A percentile compares a stretch with the other conserved stretches of the same genome.
These are phyloP conservation scores for Croton laevigatus DNA, from an alignment of 441 rosid genomes.

Conservation along the genomic window DNA sequence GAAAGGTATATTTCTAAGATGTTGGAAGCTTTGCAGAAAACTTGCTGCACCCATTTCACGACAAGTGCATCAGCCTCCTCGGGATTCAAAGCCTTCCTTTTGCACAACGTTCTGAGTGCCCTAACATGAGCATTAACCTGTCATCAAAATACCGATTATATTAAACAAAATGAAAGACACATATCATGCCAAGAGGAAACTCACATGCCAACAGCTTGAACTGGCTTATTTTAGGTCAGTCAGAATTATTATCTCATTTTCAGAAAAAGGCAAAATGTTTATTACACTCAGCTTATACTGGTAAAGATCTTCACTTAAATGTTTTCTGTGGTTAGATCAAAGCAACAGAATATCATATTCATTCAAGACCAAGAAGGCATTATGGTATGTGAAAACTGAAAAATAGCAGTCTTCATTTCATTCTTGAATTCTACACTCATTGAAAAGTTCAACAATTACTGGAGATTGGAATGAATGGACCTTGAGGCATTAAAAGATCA, in stretches of 20 bases:
- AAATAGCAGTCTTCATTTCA: not conserved
- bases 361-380: too few relatives aligned
- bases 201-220: not conserved
- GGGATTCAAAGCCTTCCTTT: slow-evolving; percentile 58
- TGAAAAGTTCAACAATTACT: not conserved
- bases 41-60: slow-evolving; percentile 61
- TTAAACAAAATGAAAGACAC: slow-evolving; percentile 11
- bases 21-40: slow-evolving; percentile 59
- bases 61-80: slow-evolving; percentile 68
- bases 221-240: not conserved
- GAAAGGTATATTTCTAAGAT: slow-evolving; percentile 66
- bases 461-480: not conserved
- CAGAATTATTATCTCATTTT: not conserved
- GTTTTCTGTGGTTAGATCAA: not conserved
- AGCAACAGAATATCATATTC: not conserved
- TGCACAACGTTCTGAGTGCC: slow-evolving; percentile 85
- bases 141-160: slow-evolving; percentile 24
- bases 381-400: not conserved
- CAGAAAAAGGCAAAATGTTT: not conserved
- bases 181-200: not conserved
- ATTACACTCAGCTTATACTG: not conserved
- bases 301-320: not conserved
- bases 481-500: not conserved
- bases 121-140: slow-evolving; percentile 94
- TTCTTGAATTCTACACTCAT: not conserved